phyloP scores from a whole-genome alignment of 805 yeast genomes.

The Lachancea sp. region DNA sequence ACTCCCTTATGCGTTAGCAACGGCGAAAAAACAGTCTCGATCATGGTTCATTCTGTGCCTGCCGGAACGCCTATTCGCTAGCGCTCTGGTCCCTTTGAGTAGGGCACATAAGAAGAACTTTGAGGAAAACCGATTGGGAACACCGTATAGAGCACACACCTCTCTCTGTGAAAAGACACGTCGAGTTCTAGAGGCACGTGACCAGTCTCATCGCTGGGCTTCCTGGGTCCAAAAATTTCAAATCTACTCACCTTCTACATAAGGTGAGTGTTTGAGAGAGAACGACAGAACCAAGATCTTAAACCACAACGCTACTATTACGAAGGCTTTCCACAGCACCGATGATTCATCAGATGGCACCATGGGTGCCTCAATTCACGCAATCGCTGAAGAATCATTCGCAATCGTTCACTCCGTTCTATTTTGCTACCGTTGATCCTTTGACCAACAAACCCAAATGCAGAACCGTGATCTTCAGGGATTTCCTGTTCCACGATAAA shows the following conservation, averaged over 20 bases:
- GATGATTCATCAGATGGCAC: conserved; percentile 48
- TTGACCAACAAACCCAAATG: conserved; percentile 49
- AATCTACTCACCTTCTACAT: no score
- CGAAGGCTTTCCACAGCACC: no score
- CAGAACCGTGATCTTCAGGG: conserved; percentile 66
- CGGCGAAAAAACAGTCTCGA: background rate
- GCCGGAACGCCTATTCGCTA: conserved; percentile 12
- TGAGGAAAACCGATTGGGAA: no score
- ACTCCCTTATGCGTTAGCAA: conserved; percentile 10
- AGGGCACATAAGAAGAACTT: no score
- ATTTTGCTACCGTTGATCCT: conserved; percentile 60
- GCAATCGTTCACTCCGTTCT: conserved; percentile 52
- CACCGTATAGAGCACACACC: no score
- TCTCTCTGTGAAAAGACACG: no score
- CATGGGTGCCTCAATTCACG: conserved; percentile 68
- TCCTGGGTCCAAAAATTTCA: conserved; percentile 3
- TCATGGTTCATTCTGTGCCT: conserved; percentile 9
- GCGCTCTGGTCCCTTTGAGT: no score
- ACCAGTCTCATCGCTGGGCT: no score
- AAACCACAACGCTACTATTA: no score
- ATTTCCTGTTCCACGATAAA: conserved; percentile 65
- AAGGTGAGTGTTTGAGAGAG: no score
- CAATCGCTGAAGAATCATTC: conserved; percentile 46
- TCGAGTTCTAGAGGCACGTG: no score
- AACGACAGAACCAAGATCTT: background rate